phyloP scores from a whole-genome alignment of 75 land plant genomes.

The Pseudotsuga menziesii region DNA sequence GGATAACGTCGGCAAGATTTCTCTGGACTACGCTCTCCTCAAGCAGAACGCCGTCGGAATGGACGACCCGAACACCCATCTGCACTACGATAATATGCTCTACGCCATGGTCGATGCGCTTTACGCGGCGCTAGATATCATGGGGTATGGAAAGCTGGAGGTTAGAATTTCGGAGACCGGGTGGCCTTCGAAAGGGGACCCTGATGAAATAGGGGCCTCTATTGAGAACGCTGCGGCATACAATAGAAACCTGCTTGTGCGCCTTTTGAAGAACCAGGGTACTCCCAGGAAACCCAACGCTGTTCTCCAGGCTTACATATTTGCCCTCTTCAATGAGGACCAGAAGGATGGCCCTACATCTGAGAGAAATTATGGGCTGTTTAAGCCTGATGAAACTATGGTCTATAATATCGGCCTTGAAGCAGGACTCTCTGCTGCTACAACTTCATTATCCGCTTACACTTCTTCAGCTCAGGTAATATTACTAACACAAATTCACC shows the following conservation, averaged over 20 bases:
- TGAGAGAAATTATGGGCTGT: slow-evolving; percentile 78
- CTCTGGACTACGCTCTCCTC: slow-evolving; percentile 53
- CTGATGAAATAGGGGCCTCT: slow-evolving; percentile 55
- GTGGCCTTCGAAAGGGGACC: slow-evolving; percentile 78
- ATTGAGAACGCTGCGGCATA: slow-evolving; percentile 48
- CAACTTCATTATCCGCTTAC: slow-evolving; percentile 32
- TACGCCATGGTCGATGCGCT: slow-evolving; percentile 80
- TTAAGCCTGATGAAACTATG: slow-evolving; percentile 55
- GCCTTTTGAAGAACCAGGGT: slow-evolving; percentile 47
- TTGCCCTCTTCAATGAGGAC: slow-evolving; percentile 75
- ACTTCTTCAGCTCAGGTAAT: slow-evolving; percentile 26
- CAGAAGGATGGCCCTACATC: slow-evolving; percentile 79
- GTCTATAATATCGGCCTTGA: slow-evolving; percentile 60
- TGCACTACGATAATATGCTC: slow-evolving; percentile 74
- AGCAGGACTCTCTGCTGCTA: slow-evolving; percentile 11
- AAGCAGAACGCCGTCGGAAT: slow-evolving; percentile 34
- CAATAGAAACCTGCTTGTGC: slow-evolving; percentile 50
- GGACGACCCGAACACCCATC: slow-evolving; percentile 50
- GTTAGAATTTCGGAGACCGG: slow-evolving; percentile 76
- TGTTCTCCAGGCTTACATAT: slow-evolving; percentile 55
- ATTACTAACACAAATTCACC: no score
- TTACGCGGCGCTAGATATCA: slow-evolving; percentile 33
- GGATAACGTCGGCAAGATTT: slow-evolving; percentile 23
- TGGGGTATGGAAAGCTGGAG: slow-evolving; percentile 49
- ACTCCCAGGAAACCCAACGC: slow-evolving; percentile 57